Conservation (phyloP, 495 filamentous ascomycete species). For the Penicillium flavigenum region DNA sequence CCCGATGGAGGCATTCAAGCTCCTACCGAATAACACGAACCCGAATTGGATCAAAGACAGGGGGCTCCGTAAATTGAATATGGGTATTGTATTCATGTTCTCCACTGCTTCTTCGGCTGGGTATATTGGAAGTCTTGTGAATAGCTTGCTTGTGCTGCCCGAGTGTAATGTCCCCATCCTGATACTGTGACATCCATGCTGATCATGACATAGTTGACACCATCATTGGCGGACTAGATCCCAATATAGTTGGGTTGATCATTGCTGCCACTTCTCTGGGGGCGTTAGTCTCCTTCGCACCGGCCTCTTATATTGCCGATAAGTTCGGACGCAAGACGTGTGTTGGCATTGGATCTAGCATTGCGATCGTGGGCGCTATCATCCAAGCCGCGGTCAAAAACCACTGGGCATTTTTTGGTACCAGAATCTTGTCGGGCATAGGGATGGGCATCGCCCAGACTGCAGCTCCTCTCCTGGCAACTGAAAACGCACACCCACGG, state of each 20-base stretch:
- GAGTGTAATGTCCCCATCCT: conserved; percentile 20
- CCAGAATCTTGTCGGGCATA: conserved; percentile 22
- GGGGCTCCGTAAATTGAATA: conserved; percentile 26
- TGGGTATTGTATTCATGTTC: conserved; percentile 28
- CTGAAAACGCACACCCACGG: conserved; percentile 27
- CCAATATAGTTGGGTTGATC: conserved; percentile 27
- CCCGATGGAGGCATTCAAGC: conserved; percentile 21
- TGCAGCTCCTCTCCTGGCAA: conserved; percentile 25
- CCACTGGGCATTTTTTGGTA: conserved; percentile 29
- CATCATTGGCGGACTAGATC: conserved; percentile 22
- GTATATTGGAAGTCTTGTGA: conserved; percentile 30
- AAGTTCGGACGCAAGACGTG: conserved; percentile 22
- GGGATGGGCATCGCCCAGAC: conserved; percentile 27
- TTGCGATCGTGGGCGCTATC: conserved; percentile 21
- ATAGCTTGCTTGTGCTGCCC: conserved; percentile 28
- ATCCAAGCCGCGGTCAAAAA: conserved; percentile 15
- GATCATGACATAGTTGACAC: conserved; percentile 13
- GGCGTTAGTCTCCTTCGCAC: conserved; percentile 24
- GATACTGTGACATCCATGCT: background rate
- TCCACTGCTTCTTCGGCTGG: conserved; percentile 24
- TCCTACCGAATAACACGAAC: conserved; percentile 24
- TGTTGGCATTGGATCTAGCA: conserved; percentile 16
- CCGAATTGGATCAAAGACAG: conserved; percentile 28
- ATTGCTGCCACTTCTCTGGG: conserved; percentile 29
- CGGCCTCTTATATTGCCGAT: conserved; percentile 28